A percentile compares a stretch with the other conserved stretches of the same genome.
These are phyloP conservation scores for Yamadazyma spencermartinsiae DNA, from an alignment of 1,139 yeast species.

Conservation along the genomic window DNA sequence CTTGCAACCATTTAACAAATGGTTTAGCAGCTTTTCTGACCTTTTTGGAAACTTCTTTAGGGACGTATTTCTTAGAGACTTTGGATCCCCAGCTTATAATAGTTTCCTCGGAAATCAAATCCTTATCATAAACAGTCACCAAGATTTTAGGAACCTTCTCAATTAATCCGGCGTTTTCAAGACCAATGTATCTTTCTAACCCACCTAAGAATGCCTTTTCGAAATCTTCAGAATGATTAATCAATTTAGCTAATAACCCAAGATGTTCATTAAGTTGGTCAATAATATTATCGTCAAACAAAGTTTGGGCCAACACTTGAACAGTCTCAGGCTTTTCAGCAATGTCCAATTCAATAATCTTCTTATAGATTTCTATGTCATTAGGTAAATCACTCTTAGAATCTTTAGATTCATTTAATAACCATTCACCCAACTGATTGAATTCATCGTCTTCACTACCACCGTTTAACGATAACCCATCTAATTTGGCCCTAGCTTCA, in stretches of 20 bases:
- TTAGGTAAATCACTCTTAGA: constrained; percentile 63
- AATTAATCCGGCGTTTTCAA: constrained; percentile 75
- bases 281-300: constrained; percentile 79
- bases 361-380: constrained; percentile 90
- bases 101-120: constrained; percentile 80
- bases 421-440: constrained; percentile 91
- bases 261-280: constrained; percentile 73
- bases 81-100: constrained; percentile 85
- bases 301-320: constrained; percentile 87
- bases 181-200: constrained; percentile 87
- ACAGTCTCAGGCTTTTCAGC: constrained; percentile 73
- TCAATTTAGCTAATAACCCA: constrained; percentile 79
- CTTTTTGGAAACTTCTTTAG: constrained; percentile 88
- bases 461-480: constrained; percentile 49
- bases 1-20: constrained; percentile 89
- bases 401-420: constrained; percentile 53
- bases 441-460: constrained; percentile 46
- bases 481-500: constrained; percentile 85
- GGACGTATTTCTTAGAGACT: constrained; percentile 89
- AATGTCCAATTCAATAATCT: constrained; percentile 78
- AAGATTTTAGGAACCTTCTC: constrained; percentile 78
- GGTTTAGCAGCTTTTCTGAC: constrained; percentile 97
- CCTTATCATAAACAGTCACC: constrained; percentile 78
- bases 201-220: constrained; percentile 95
- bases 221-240: constrained; percentile 59